Base-by-base conservation (phyloP, 2,329 filamentous ascomycete genomes). In the Dryadomyces quercivorus region DNA sequence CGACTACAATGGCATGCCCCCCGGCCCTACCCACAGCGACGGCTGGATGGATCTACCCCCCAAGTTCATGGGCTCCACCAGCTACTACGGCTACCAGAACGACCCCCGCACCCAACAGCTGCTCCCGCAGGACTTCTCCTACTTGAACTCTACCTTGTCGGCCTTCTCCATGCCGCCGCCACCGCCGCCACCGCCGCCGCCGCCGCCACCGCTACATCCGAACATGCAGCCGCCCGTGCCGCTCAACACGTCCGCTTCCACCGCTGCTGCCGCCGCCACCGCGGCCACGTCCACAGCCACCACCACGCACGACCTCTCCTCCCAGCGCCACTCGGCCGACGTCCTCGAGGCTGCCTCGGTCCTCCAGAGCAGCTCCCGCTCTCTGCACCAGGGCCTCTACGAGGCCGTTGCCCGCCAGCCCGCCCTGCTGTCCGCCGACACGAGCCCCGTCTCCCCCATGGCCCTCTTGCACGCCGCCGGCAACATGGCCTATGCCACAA, bases 1-100 rank as follows among this genome's bases (percentile, higher is more conserved):
- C 42, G 16, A 38, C 3, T 43, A 45, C 8, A 26, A 18, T 48
- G 45, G 15, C 46, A 15, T 52, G 18, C 72, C 74, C 47, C 76
- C 78, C 60, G 74, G 75, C 10, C 69, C 75, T 42, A 71, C 72
- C 59, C 76, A 72, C 60, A 75, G 65, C 61, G 74, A 75, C 44
- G 69, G 71, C 54, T 82, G 78, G 78, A 66, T 73, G 49, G 78
- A 81, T 56, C 69, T 85, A 20, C 83, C 82, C 5, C 82, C 82
- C 1, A 75, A 75, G 50, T 81, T 86, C 59, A 78, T 86, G 69
- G 82, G 82, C 51, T 80, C 82, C 13, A 72, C 78, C 1, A 84
- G 82, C 20, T 84, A 81, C 3, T 78, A 79, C 59, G 81, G 81
- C 18, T 75, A 79, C 51, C 76, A 78, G 40, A 68, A 71, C 15